These are phyloP conservation scores for Catunica adiposa DNA, from an alignment of 2,329 filamentous ascomycete genomes.

Conservation along the genomic window DNA sequence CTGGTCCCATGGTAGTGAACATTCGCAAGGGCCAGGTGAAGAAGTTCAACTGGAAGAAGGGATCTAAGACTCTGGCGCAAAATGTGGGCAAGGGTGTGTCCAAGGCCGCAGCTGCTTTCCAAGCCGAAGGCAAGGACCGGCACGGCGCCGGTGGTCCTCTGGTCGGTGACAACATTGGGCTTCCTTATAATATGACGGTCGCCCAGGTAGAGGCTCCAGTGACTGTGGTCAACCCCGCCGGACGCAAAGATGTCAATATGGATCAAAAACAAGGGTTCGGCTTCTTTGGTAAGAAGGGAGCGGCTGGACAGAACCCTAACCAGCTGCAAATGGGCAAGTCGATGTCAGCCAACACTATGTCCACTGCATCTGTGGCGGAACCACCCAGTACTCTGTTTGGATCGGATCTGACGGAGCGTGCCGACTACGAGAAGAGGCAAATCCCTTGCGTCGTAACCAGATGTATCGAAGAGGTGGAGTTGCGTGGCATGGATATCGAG, in stretches of 20 bases:
- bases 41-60: slow-evolving; percentile 99
- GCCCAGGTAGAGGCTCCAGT: slow-evolving; percentile 34
- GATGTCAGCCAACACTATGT: slow-evolving; percentile 8
- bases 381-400: slow-evolving; percentile 57
- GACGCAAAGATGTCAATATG: slow-evolving; percentile 21
- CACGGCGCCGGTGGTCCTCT: slow-evolving; percentile 32
- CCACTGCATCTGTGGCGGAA: slow-evolving; percentile 17
- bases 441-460: slow-evolving; percentile 82
- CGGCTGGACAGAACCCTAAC: neutral
- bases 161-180: slow-evolving; percentile 46
- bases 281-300: slow-evolving; percentile 44
- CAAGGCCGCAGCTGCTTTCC: slow-evolving; percentile 66
- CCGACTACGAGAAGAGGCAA: slow-evolving; percentile 73
- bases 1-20: slow-evolving; percentile 83
- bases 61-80: slow-evolving; percentile 82
- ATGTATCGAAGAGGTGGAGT: slow-evolving; percentile 92
- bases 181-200: slow-evolving; percentile 55
- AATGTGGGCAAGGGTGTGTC: slow-evolving; percentile 90
- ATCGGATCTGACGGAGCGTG: slow-evolving; percentile 69
- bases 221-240: slow-evolving; percentile 15
- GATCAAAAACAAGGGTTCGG: slow-evolving; percentile 44
- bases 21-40: slow-evolving; percentile 86
- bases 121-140: slow-evolving; percentile 37
- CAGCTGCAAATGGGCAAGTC: slow-evolving; percentile 10
- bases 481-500: slow-evolving; percentile 91